phyloP scores from a whole-genome alignment of 345 rosid genomes.

The Lepidium didymum region DNA sequence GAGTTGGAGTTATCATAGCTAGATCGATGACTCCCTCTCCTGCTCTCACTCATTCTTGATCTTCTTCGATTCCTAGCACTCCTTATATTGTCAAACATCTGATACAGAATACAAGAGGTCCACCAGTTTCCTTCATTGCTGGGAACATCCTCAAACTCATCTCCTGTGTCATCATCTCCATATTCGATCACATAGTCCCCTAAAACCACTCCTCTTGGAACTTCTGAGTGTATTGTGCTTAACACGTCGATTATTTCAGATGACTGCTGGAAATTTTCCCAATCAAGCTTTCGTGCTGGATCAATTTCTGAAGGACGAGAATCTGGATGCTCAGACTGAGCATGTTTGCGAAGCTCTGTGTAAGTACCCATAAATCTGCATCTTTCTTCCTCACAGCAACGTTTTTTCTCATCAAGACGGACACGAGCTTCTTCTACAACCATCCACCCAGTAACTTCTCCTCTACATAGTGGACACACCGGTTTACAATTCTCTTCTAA shows the following conservation, averaged over 20 bases:
- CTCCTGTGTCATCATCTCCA: constrained; percentile 81
- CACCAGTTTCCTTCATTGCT: constrained; percentile 82
- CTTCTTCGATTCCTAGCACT: constrained; percentile 83
- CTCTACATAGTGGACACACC: constrained; percentile 89
- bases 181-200: constrained; percentile 97
- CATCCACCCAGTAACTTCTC: constrained; percentile 85
- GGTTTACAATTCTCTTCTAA: constrained; percentile 49
- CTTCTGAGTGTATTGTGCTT: constrained; percentile 97
- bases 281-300: constrained; percentile 86
- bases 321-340: constrained; percentile 74
- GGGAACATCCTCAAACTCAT: constrained; percentile 84
- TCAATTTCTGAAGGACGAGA: constrained; percentile 83
- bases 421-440: constrained; percentile 64
- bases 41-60: constrained; percentile 59
- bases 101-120: constrained; percentile 89
- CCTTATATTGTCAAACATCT: constrained; percentile 83
- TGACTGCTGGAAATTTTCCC: constrained; percentile 98
- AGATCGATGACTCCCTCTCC: constrained; percentile 67
- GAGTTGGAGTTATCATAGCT: constrained; percentile 72
- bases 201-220: constrained; percentile 87
- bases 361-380: constrained; percentile 66
- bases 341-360: constrained; percentile 60
- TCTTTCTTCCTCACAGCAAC: constrained; percentile 66
- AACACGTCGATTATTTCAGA: constrained; percentile 90
- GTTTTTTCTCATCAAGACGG: constrained; percentile 65